Conservation (phyloP, 768 basidiomycete genomes). For the Cystofilobasidium bisporidii region DNA sequence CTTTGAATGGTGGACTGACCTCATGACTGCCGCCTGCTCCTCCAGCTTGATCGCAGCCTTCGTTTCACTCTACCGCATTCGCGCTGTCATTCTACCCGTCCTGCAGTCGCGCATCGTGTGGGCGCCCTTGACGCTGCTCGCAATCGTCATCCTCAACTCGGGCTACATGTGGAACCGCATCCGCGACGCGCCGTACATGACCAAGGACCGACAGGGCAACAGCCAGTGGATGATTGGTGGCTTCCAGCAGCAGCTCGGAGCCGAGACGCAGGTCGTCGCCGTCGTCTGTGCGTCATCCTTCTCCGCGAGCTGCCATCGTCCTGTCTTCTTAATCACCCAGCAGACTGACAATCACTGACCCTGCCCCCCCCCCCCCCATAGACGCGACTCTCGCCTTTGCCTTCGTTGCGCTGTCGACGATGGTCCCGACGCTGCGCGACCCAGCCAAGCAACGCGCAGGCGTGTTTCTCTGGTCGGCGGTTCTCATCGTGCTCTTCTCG, state of each 20-base stretch:
- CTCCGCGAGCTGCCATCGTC: not conserved
- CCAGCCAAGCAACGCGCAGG: constrained; percentile 69
- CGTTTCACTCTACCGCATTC: constrained; percentile 30
- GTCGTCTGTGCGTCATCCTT: constrained; percentile 60
- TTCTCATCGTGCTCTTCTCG: constrained; percentile 76
- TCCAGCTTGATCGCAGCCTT: constrained; percentile 30
- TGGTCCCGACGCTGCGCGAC: constrained; percentile 57
- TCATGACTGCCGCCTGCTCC: constrained; percentile 52
- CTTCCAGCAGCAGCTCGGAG: constrained; percentile 80
- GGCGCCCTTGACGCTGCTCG: constrained; percentile 48
- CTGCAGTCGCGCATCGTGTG: constrained; percentile 37
- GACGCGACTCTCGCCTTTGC: constrained; percentile 73
- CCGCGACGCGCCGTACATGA: constrained; percentile 59
- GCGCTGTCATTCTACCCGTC: constrained; percentile 16
- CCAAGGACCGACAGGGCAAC: constrained; percentile 46
- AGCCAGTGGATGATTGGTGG: constrained; percentile 69
- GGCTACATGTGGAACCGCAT: constrained; percentile 98
- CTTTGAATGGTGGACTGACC: constrained; percentile 36
- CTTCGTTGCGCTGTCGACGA: constrained; percentile 62
- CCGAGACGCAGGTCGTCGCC: constrained; percentile 81
- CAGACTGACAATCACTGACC: no score
- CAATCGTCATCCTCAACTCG: constrained; percentile 72
- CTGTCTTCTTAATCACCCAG: no score
- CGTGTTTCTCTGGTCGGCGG: constrained; percentile 76
- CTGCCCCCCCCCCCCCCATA: constrained; percentile 38